A percentile compares a stretch with the other conserved stretches of the same genome.
Evolutionary conservation across 768 basidiomycete genomes (phyloP).

Genomic region (Leccinellum luteum): DNA sequence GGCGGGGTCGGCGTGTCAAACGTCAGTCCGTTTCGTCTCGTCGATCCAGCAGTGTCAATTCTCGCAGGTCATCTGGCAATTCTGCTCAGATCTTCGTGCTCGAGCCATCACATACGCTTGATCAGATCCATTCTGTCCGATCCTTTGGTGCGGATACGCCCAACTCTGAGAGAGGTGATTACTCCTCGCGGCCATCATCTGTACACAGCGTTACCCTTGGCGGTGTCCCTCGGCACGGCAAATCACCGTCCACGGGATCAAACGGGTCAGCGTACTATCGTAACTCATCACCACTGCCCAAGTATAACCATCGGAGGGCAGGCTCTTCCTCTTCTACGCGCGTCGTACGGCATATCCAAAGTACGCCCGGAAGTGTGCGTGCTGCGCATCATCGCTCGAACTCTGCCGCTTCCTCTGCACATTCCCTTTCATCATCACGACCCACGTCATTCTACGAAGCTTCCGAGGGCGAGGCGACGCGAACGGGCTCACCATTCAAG

Average conservation of each 20-base stretch:
- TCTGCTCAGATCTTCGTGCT: constrained; percentile 47
- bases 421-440: constrained; percentile 74
- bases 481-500: constrained; percentile 65
- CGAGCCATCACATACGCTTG: constrained; percentile 51
- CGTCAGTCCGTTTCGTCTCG: constrained; percentile 77
- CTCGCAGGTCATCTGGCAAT: constrained; percentile 62
- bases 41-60: constrained; percentile 90
- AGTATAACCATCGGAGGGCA: constrained; percentile 70
- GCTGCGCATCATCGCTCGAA: constrained; percentile 66
- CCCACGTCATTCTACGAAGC: constrained; percentile 76
- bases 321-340: constrained; percentile 84
- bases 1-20: constrained; percentile 53
- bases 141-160: constrained; percentile 83
- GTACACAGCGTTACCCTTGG: constrained; percentile 74
- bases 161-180: constrained; percentile 79
- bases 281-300: constrained; percentile 75
- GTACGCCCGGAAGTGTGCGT: constrained; percentile 34
- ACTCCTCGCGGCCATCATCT: constrained; percentile 79
- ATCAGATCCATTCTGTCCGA: constrained; percentile 57
- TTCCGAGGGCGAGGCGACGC: constrained; percentile 64
- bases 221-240: constrained; percentile 52
- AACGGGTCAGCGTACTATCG: constrained; percentile 61
- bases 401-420: constrained; percentile 73
- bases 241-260: constrained; percentile 77
- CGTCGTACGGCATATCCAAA: constrained; percentile 65